Percentiles rank a stretch among this genome's conserved stretches.
Conservation (phyloP, 306 rosid species). For the Parietaria judaica region DNA sequence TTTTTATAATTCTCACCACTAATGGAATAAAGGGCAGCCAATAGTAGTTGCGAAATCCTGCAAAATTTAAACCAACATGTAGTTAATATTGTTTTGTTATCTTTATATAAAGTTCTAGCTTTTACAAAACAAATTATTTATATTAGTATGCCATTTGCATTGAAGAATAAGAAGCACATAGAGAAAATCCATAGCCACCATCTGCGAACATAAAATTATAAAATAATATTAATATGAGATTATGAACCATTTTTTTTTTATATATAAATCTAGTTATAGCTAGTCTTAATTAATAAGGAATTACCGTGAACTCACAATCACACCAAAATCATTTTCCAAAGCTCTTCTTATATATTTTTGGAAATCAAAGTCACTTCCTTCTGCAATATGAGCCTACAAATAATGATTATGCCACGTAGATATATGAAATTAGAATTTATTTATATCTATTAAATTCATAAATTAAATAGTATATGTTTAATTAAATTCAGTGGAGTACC, state of each 20-base stretch:
- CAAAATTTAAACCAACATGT: constrained; percentile 1
- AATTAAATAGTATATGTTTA: background rate
- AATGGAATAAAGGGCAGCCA: constrained; percentile 59
- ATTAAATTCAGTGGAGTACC: constrained; percentile 21
- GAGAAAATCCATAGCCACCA: constrained; percentile 64
- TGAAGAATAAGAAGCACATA: constrained; percentile 34
- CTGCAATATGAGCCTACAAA: constrained; percentile 45
- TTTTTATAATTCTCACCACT: constrained; percentile 26
- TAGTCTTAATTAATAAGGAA: background rate
- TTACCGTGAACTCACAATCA: constrained; percentile 44
- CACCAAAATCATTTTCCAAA: constrained; percentile 48
- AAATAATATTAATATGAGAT: background rate
- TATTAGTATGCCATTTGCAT: constrained; percentile 35
- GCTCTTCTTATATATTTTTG: constrained; percentile 42
- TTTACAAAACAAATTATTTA: background rate
- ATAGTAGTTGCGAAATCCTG: constrained; percentile 35
- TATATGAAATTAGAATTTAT: too few species aligned
- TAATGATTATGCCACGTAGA: too few species aligned
- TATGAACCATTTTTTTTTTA: background rate
- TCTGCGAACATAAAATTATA: constrained; percentile 24
- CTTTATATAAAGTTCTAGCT: background rate
- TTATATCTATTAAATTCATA: background rate
- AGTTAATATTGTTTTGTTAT: background rate
- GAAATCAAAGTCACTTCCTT: constrained; percentile 46
- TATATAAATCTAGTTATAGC: background rate